Conservation (phyloP, 1,284 basidiomycete genomes). For the Apiotrichum sp. region DNA sequence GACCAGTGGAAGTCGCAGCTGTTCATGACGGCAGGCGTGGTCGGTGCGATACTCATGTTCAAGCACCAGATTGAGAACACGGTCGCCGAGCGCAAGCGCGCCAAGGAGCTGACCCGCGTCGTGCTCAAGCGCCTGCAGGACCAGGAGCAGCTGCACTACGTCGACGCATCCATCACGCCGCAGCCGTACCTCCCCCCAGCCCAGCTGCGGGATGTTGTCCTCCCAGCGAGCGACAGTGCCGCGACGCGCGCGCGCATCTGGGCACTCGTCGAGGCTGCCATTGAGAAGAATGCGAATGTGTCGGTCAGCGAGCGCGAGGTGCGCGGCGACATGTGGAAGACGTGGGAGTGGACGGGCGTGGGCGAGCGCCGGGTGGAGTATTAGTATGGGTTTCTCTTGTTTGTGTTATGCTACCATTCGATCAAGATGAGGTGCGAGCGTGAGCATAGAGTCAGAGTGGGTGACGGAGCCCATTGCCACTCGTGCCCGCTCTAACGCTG, state of each 20-base stretch:
- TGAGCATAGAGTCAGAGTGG: too few relatives aligned
- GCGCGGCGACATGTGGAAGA: conserved; percentile 59
- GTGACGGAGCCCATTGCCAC: too few relatives aligned
- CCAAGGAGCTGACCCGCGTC: conserved; percentile 69
- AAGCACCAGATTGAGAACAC: conserved; percentile 52
- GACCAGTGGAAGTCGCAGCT: conserved; percentile 63
- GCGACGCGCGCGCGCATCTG: conserved; percentile 66
- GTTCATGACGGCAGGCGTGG: conserved; percentile 46
- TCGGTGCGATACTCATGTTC: conserved; percentile 35
- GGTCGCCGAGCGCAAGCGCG: conserved; percentile 61
- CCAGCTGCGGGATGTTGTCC: conserved; percentile 82
- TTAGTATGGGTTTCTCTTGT: background rate
- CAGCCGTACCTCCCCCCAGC: conserved; percentile 77
- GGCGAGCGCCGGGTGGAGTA: background rate
- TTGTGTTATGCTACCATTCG: background rate
- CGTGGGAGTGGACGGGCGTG: conserved; percentile 51
- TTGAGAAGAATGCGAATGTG: conserved; percentile 93
- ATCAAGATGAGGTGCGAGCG: too few relatives aligned
- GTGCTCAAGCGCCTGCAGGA: conserved; percentile 75
- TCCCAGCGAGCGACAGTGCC: conserved; percentile 74
- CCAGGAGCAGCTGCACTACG: conserved; percentile 61
- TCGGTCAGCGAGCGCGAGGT: conserved; percentile 81
- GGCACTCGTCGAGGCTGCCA: conserved; percentile 75
- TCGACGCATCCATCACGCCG: conserved; percentile 71
- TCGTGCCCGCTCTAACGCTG: too few relatives aligned